phyloP scores from a whole-genome alignment of 108 stramenopile species.

The Fistulifera pelliculosa region DNA sequence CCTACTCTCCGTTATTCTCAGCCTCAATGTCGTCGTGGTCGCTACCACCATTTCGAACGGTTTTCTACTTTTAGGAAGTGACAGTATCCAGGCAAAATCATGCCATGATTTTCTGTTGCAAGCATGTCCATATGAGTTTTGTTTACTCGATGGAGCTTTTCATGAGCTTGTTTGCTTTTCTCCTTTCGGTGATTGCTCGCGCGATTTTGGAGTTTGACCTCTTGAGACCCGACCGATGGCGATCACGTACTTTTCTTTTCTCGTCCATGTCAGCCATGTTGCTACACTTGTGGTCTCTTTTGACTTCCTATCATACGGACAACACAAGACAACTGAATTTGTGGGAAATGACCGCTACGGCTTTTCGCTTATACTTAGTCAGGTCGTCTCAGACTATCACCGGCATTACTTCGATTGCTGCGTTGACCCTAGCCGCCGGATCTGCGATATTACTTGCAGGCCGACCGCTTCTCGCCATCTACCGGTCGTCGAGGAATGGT shows the following conservation, averaged over 20 bases:
- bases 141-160: constrained; percentile 25
- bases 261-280: constrained; percentile 3
- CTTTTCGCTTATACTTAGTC: no score
- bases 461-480: no score
- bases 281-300: constrained; percentile 10
- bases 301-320: constrained; percentile 4
- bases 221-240: constrained; percentile 4
- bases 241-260: constrained; percentile 1
- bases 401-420: no score
- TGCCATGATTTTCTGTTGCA: constrained; percentile 15
- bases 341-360: no score
- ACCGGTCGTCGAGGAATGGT: no score
- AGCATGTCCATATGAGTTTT: constrained; percentile 25
- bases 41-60: constrained; percentile 8
- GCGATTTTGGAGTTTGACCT: constrained; percentile 28
- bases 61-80: constrained; percentile 4
- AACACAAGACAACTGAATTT: no score
- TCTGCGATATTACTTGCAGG: no score
- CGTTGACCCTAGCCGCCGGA: no score
- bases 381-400: no score
- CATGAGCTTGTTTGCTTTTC: constrained; percentile 15
- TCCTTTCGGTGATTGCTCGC: constrained; percentile 11
- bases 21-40: constrained; percentile 12
- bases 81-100: neutral
- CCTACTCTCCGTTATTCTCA: constrained; percentile 20